These are phyloP conservation scores for Chamaenerion angustifolium DNA, from an alignment of 345 rosid species.

Conservation along the genomic window DNA sequence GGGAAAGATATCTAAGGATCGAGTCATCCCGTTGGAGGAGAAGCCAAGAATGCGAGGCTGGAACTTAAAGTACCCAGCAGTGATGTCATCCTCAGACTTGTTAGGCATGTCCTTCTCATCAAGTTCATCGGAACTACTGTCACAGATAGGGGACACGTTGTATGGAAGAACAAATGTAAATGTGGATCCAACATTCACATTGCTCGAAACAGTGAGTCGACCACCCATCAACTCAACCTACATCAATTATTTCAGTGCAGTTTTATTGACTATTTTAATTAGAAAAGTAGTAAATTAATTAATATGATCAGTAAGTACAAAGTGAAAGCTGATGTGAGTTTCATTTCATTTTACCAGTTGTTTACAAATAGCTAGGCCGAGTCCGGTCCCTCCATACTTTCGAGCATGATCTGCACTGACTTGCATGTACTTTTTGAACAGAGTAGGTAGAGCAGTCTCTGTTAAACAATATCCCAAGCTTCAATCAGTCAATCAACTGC, in stretches of 20 bases:
- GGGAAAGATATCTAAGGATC: conserved; percentile 24
- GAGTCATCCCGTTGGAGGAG: conserved; percentile 39
- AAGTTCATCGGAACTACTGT: conserved; percentile 48
- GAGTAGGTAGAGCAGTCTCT: conserved; percentile 81
- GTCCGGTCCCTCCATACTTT: conserved; percentile 96
- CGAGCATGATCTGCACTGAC: conserved; percentile 87
- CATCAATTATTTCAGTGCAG: background rate
- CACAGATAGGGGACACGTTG: conserved; percentile 41
- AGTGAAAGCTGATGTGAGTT: too few relatives aligned
- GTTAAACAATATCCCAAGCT: conserved; percentile 7
- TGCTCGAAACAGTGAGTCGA: conserved; percentile 70
- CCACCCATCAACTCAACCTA: conserved; percentile 99
- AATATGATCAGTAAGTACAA: too few relatives aligned
- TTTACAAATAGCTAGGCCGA: conserved; percentile 95
- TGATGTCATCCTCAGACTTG: conserved; percentile 57
- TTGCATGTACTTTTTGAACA: conserved; percentile 91
- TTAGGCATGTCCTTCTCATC: conserved; percentile 50
- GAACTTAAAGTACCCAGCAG: conserved; percentile 65
- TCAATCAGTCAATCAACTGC: too few relatives aligned
- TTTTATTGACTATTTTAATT: too few relatives aligned
- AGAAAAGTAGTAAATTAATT: too few relatives aligned
- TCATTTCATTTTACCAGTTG: conserved; percentile 43
- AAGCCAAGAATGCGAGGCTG: conserved; percentile 53
- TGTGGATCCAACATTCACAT: conserved; percentile 66
- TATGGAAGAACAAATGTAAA: conserved; percentile 84